A percentile compares a stretch with the other conserved stretches of the same genome.
phyloP scores from a whole-genome alignment of 2,329 filamentous ascomycete genomes.

The Trichoderma semiorbis region DNA sequence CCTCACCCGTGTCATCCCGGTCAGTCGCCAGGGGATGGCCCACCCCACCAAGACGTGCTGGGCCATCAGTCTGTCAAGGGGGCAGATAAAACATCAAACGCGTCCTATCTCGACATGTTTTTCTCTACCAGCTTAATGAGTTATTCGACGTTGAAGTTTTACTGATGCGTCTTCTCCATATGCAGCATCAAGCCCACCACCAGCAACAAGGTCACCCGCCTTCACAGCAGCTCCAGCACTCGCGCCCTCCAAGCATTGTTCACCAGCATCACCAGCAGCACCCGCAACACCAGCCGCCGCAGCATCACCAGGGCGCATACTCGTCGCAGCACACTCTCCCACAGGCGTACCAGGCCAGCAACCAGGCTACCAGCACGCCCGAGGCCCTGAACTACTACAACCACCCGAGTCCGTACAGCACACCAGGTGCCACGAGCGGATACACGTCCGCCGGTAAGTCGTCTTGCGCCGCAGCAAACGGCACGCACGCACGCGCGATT shows the following conservation, averaged over 20 bases:
- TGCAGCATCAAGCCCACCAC: conserved; percentile 75
- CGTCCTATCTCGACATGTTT: conserved; percentile 43
- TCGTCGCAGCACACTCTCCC: conserved; percentile 63
- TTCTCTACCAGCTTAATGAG: conserved; percentile 34
- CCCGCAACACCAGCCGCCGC: conserved; percentile 57
- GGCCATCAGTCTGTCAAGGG: conserved; percentile 46
- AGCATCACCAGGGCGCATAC: conserved; percentile 64
- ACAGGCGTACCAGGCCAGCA: conserved; percentile 65
- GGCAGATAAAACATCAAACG: conserved; percentile 49
- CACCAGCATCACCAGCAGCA: conserved; percentile 67
- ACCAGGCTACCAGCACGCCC: conserved; percentile 59
- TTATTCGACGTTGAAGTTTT: conserved; percentile 36
- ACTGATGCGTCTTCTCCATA: conserved; percentile 60
- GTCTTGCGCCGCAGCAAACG: not conserved
- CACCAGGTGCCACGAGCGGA: conserved; percentile 74
- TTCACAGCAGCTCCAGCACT: conserved; percentile 64
- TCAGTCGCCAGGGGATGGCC: conserved; percentile 41
- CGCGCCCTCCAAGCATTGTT: conserved; percentile 68
- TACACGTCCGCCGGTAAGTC: conserved; percentile 82
- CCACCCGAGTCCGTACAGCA: conserved; percentile 79
- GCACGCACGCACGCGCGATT: conserved; percentile 20
- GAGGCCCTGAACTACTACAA: conserved; percentile 70
- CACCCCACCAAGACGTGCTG: conserved; percentile 39
- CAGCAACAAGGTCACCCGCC: conserved; percentile 68
- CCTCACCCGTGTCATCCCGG: conserved; percentile 50